Base-by-base conservation (phyloP, 2,329 filamentous ascomycete genomes). In the Exophiala xenobiotica region DNA sequence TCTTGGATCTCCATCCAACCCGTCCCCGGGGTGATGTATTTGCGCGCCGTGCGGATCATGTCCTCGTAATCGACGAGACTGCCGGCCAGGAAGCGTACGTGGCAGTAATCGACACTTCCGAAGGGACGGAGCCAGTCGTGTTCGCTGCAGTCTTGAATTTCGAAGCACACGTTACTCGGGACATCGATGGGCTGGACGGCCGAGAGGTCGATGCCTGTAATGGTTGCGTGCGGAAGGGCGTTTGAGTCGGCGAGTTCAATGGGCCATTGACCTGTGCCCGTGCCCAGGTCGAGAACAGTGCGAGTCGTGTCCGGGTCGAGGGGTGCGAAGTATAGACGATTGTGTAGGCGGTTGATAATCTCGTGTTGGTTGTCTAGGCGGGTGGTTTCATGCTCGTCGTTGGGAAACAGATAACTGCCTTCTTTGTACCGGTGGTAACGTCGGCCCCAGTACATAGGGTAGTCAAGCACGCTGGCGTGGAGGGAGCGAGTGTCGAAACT, bases 161-260 rank as follows among this genome's bases (percentile, higher is more conserved):
- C 82, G 59, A 91, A 91, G 56, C 82, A 80, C 11, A 90, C 84
- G 56, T 91, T 91, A 14, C 80, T 78, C 0, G 87, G 86, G 1
- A 89, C 83, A 41, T 79, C 74, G 3, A 71, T 70, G 2, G 84
- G 83, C 62, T 88, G 85, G 20, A 87, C 82, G 1, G 84, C 83
- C 1, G 83, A 86, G 4, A 88, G 73, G 61, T 88, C 85, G 6
- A 80, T 85, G 24, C 82, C 85, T 42, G 78, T 76, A 23, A 88
- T 74, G 54, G 77, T 68, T 8, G 83, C 71, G 3, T 75, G 63
- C 9, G 83, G 83, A 53, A 83, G 86, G 42, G 68, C 51, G 46
- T 78, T 66, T 51, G 37, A 57, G 35, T 61, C 43, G 60, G 81
- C 82, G 72, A 88, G 79, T 61, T 86, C 80, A 51, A 88, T 82